phyloP scores from a whole-genome alignment of 108 stramenopile genomes.

The Skeletonema tropicum region DNA sequence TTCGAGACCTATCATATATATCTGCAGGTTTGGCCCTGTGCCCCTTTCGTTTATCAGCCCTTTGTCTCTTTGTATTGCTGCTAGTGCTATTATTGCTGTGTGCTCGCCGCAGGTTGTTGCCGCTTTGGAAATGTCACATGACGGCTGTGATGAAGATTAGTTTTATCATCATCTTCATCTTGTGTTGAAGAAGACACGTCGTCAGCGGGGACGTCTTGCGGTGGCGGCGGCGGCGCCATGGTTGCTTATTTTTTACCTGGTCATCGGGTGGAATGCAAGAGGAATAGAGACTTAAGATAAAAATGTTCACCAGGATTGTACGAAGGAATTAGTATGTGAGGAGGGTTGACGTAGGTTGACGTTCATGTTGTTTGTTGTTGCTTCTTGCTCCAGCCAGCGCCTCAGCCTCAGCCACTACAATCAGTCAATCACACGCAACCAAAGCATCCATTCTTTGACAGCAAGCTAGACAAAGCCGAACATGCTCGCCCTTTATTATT shows the following conservation, averaged over 20 bases:
- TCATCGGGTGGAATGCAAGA: no score
- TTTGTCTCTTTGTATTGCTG: not conserved
- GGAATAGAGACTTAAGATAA: no score
- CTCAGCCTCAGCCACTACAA: no score
- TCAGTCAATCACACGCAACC: no score
- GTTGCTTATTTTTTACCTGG: no score
- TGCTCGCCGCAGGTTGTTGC: not conserved
- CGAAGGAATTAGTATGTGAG: no score
- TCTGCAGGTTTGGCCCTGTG: constrained; percentile 4
- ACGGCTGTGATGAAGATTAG: not conserved
- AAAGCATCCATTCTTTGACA: no score
- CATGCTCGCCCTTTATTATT: no score
- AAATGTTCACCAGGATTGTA: no score
- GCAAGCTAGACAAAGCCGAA: not conserved
- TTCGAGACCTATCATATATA: not conserved
- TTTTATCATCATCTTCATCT: not conserved
- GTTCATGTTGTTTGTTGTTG: no score
- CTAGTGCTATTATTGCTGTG: not conserved
- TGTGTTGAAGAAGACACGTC: not conserved
- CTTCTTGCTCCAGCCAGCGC: no score
- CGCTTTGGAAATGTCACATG: not conserved
- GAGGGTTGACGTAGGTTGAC: no score
- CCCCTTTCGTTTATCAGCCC: constrained; percentile 11
- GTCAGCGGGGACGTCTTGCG: not conserved
- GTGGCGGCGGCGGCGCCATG: not conserved